These are phyloP conservation scores for Xylaria polymorpha DNA, from an alignment of 2,329 filamentous ascomycete genomes.

Conservation along the genomic window DNA sequence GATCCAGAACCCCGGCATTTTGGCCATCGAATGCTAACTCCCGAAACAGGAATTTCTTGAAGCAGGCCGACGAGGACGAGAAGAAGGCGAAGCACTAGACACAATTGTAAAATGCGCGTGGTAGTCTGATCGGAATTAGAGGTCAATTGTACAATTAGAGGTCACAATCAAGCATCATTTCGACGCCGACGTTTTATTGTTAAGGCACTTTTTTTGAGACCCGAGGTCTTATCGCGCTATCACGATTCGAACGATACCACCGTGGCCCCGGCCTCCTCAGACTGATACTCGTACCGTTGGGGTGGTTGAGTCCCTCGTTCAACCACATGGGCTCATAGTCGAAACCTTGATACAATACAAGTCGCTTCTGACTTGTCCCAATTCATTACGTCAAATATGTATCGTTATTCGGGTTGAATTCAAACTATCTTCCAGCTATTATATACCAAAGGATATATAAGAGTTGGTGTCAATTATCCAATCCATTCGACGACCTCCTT, in stretches of 20 bases:
- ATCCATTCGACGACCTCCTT: constrained; percentile 13
- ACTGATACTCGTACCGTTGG: constrained; percentile 31
- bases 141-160: constrained; percentile 50
- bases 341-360: constrained; percentile 34
- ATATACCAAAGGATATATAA: constrained; percentile 33
- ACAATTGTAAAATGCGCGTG: constrained; percentile 25
- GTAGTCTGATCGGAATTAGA: constrained; percentile 37
- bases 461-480: constrained; percentile 11
- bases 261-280: constrained; percentile 34
- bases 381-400: constrained; percentile 29
- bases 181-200: constrained; percentile 30
- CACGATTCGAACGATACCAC: constrained; percentile 34
- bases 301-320: constrained; percentile 36
- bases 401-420: constrained; percentile 35
- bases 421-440: constrained; percentile 28
- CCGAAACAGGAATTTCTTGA: constrained; percentile 60
- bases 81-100: constrained; percentile 58
- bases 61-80: constrained; percentile 56
- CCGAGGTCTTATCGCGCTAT: constrained; percentile 35
- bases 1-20: constrained; percentile 38
- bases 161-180: constrained; percentile 43
- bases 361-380: constrained; percentile 28
- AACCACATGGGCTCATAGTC: constrained; percentile 23
- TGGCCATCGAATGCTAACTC: constrained; percentile 36
- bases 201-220: constrained; percentile 38